phyloP scores from a whole-genome alignment of 257 asterid species.

The Solanum chilense region DNA sequence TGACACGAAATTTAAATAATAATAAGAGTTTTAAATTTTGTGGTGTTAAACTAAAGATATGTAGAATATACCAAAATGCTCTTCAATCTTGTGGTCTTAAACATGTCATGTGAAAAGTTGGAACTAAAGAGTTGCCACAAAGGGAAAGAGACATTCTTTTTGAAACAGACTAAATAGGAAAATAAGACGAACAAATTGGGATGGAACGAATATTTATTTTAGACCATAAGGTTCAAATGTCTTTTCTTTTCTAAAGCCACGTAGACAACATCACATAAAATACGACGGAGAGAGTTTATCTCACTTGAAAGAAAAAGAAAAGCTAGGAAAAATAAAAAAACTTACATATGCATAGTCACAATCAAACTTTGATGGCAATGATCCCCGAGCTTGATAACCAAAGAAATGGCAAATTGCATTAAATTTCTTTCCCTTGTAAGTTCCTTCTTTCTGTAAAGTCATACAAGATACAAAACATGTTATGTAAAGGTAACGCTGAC shows the following conservation, averaged over 20 bases:
- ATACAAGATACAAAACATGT: not conserved
- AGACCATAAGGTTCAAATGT: not conserved
- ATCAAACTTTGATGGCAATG: slow-evolving; percentile 92
- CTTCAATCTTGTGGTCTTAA: not conserved
- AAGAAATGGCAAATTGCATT: slow-evolving; percentile 98
- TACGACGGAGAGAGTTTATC: not conserved
- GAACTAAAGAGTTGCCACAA: not conserved
- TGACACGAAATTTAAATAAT: not conserved
- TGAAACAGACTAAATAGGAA: not conserved
- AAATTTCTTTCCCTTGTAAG: slow-evolving; percentile 78
- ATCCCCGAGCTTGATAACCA: slow-evolving; percentile 99
- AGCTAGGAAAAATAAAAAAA: not conserved
- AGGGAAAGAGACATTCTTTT: not conserved
- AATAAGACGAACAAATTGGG: not conserved
- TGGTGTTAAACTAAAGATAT: not conserved
- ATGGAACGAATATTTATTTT: not conserved
- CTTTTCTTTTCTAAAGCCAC: not conserved
- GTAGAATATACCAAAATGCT: not conserved
- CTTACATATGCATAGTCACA: slow-evolving; percentile 94
- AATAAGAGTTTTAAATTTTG: not conserved
- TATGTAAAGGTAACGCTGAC: not conserved
- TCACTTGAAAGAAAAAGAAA: not conserved
- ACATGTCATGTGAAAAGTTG: not conserved
- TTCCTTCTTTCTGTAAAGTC: slow-evolving; percentile 75
- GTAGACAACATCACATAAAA: not conserved